Conservation (phyloP, 768 basidiomycete genomes). For the Mycena capillaripes region DNA sequence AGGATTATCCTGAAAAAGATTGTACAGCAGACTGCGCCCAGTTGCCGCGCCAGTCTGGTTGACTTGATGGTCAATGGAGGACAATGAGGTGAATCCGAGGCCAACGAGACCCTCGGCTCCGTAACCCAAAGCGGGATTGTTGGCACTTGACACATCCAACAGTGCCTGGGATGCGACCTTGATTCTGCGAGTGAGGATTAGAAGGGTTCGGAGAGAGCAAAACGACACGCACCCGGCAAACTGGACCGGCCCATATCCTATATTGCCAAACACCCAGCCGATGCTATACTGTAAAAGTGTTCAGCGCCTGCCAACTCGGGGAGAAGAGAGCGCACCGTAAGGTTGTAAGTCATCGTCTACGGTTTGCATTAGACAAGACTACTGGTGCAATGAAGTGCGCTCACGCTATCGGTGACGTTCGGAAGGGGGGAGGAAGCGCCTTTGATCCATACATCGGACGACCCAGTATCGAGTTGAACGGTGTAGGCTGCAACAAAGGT, state of each 20-base stretch:
- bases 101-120: slow-evolving; percentile 82
- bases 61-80: slow-evolving; percentile 74
- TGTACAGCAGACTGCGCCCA: slow-evolving; percentile 82
- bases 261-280: slow-evolving; percentile 80
- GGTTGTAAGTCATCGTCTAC: slow-evolving; percentile 66
- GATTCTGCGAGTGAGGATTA: slow-evolving; percentile 58
- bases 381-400: slow-evolving; percentile 38
- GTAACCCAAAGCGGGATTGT: slow-evolving; percentile 81
- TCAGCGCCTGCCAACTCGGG: neutral
- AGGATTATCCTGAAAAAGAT: slow-evolving; percentile 78
- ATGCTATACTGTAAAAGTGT: slow-evolving; percentile 75
- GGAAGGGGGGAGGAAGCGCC: slow-evolving; percentile 63
- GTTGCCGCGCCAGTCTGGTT: slow-evolving; percentile 69
- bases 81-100: slow-evolving; percentile 84
- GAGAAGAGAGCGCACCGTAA: slow-evolving; percentile 66
- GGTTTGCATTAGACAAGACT: neutral
- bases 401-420: slow-evolving; percentile 62
- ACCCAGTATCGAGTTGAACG: slow-evolving; percentile 89
- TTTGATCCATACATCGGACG: slow-evolving; percentile 84
- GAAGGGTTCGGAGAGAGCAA: neutral
- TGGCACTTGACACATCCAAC: slow-evolving; percentile 72
- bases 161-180: slow-evolving; percentile 78
- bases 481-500: slow-evolving; percentile 64
- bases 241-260: slow-evolving; percentile 72
- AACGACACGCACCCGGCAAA: slow-evolving; percentile 74